Evolutionary conservation across 129 eudicot species (phyloP).

Genomic region (Flaveria sonorensis): DNA sequence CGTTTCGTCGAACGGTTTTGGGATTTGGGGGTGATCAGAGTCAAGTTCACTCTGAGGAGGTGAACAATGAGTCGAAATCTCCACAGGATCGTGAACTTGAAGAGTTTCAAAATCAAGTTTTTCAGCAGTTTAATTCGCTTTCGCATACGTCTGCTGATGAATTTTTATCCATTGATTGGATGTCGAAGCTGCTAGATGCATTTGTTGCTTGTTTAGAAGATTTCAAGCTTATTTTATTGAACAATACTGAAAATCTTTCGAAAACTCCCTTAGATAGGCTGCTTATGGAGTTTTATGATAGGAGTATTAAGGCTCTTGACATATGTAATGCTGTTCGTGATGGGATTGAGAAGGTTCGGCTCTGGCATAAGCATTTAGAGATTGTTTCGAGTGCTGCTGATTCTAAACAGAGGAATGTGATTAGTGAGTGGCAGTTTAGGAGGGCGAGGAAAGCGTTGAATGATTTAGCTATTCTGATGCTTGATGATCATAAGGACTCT

Average conservation of each 20-base stretch:
- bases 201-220: slow-evolving; percentile 59
- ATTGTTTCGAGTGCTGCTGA: slow-evolving; percentile 63
- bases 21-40: slow-evolving; percentile 53
- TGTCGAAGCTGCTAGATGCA: slow-evolving; percentile 59
- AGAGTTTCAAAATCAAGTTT: slow-evolving; percentile 51
- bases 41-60: slow-evolving; percentile 56
- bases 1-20: slow-evolving; percentile 62
- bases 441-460: slow-evolving; percentile 75
- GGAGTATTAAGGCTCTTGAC: slow-evolving; percentile 75
- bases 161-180: slow-evolving; percentile 64
- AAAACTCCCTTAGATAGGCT: slow-evolving; percentile 61
- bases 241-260: slow-evolving; percentile 43
- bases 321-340: slow-evolving; percentile 85
- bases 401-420: slow-evolving; percentile 46
- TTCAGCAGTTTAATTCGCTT: slow-evolving; percentile 47
- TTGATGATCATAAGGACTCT: slow-evolving; percentile 61
- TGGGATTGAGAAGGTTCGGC: slow-evolving; percentile 71
- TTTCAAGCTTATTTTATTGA: slow-evolving; percentile 48
- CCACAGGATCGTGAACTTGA: slow-evolving; percentile 42
- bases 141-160: slow-evolving; percentile 47
- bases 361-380: slow-evolving; percentile 72
- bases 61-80: slow-evolving; percentile 37
- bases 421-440: slow-evolving; percentile 68
- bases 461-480: slow-evolving; percentile 75
- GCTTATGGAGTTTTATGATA: slow-evolving; percentile 56